Evolutionary conservation across 805 yeast genomes (phyloP).

Genomic region (Saccharomycopsis schoenii): DNA sequence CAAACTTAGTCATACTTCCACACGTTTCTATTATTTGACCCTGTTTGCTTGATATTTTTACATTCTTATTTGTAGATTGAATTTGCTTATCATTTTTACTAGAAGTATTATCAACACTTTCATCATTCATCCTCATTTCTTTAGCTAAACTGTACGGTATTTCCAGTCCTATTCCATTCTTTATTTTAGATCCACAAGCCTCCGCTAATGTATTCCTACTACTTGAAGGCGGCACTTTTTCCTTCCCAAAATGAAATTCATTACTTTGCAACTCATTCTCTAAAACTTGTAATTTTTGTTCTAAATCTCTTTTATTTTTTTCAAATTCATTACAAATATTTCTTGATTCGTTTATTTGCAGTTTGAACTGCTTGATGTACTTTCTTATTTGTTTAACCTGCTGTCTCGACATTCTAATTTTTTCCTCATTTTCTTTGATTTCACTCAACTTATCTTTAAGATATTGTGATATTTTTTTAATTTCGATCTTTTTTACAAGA

Average conservation of each 20-base stretch:
- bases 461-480: constrained; percentile 17
- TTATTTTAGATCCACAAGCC: background rate
- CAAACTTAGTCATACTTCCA: too few relatives aligned
- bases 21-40: too few relatives aligned
- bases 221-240: background rate
- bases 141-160: background rate
- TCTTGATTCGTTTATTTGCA: constrained; percentile 8
- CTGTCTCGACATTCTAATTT: background rate
- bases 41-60: too few relatives aligned
- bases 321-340: constrained; percentile 15
- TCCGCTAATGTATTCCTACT: too few relatives aligned
- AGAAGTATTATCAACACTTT: too few relatives aligned
- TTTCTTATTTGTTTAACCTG: background rate
- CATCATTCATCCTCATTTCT: too few relatives aligned
- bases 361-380: background rate
- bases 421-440: constrained; percentile 11
- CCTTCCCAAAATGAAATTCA: background rate
- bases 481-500: constrained; percentile 16
- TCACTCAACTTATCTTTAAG: constrained; percentile 1
- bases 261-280: constrained; percentile 8
- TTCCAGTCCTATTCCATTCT: background rate
- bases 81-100: too few relatives aligned
- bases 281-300: constrained; percentile 12
- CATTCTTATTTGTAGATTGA: too few relatives aligned
- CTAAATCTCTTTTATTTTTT: constrained; percentile 15